Evolutionary conservation across 2,329 filamentous ascomycete species (phyloP).

Genomic region (Cytospora paraplurivora): DNA sequence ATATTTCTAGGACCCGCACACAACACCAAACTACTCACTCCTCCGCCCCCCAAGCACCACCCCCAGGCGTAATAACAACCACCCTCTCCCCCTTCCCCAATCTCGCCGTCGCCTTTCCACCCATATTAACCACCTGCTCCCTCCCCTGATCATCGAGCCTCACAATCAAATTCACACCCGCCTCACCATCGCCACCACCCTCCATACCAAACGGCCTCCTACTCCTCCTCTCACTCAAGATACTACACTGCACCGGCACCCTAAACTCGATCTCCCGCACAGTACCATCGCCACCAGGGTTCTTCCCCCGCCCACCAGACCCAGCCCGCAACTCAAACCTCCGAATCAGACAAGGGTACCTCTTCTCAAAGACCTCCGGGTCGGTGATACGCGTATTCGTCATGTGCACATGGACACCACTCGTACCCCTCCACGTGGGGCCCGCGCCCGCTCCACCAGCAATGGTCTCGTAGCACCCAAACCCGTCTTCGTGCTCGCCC

Average conservation of each 20-base stretch:
- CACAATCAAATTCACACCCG: constrained; percentile 73
- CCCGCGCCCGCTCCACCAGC: constrained; percentile 40
- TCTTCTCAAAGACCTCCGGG: constrained; percentile 40
- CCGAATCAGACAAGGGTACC: constrained; percentile 39
- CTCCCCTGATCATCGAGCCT: constrained; percentile 31
- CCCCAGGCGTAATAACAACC: constrained; percentile 63
- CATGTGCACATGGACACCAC: constrained; percentile 41
- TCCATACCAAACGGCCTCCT: constrained; percentile 72
- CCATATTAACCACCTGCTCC: constrained; percentile 53
- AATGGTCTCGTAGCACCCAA: constrained; percentile 43
- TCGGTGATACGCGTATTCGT: constrained; percentile 44
- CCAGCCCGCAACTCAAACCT: constrained; percentile 37
- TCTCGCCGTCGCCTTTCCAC: constrained; percentile 61
- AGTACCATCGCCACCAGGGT: constrained; percentile 67
- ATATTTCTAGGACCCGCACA: no score
- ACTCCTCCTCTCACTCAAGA: constrained; percentile 69
- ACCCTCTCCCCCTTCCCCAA: constrained; percentile 63
- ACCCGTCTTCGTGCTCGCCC: constrained; percentile 34
- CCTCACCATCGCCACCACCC: constrained; percentile 66
- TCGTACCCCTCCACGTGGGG: constrained; percentile 35
- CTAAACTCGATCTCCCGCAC: constrained; percentile 73
- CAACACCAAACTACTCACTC: not conserved
- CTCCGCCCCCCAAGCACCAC: constrained; percentile 58
- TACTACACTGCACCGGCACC: constrained; percentile 68
- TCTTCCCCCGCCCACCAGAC: constrained; percentile 36